Evolutionary conservation across 306 rosid genomes (phyloP).

Genomic region (Fagus crenata): DNA sequence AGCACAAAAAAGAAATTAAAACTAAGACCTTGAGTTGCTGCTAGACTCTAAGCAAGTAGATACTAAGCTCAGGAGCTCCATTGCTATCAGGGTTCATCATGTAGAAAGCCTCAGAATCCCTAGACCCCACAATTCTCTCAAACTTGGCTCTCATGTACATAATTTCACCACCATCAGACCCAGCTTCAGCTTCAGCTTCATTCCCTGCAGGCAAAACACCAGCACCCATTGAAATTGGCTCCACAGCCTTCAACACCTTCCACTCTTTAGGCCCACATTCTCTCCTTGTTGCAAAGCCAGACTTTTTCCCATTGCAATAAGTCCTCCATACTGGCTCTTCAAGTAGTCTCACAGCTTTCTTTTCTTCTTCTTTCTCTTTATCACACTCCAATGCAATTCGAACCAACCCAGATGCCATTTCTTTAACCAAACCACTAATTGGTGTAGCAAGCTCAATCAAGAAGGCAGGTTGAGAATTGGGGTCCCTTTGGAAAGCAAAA

Average conservation of each 20-base stretch:
- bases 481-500: slow-evolving; percentile 82
- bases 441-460: slow-evolving; percentile 91
- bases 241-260: slow-evolving; percentile 82
- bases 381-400: slow-evolving; percentile 94
- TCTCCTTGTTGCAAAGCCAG: slow-evolving; percentile 83
- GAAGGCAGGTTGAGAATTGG: slow-evolving; percentile 78
- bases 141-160: slow-evolving; percentile 99
- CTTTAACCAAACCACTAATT: slow-evolving; percentile 81
- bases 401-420: slow-evolving; percentile 98
- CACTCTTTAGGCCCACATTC: slow-evolving; percentile 86
- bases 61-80: slow-evolving; percentile 96
- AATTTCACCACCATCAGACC: slow-evolving; percentile 61
- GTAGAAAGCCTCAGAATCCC: slow-evolving; percentile 98
- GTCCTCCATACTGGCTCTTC: slow-evolving; percentile 93
- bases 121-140: slow-evolving; percentile 96
- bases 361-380: slow-evolving; percentile 50
- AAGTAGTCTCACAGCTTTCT: slow-evolving; percentile 49
- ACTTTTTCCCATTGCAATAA: slow-evolving; percentile 85
- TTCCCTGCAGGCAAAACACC: slow-evolving; percentile 71
- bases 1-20: slow-evolving; percentile 32
- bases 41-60: slow-evolving; percentile 93
- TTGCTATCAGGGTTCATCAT: slow-evolving; percentile 99
- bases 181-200: slow-evolving; percentile 42
- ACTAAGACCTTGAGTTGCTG: slow-evolving; percentile 23
- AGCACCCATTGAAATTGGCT: slow-evolving; percentile 95